A percentile compares a stretch with the other conserved stretches of the same genome.
These are phyloP conservation scores for Dicorynia guianensis DNA, from an alignment of 306 rosid genomes.

Conservation along the genomic window DNA sequence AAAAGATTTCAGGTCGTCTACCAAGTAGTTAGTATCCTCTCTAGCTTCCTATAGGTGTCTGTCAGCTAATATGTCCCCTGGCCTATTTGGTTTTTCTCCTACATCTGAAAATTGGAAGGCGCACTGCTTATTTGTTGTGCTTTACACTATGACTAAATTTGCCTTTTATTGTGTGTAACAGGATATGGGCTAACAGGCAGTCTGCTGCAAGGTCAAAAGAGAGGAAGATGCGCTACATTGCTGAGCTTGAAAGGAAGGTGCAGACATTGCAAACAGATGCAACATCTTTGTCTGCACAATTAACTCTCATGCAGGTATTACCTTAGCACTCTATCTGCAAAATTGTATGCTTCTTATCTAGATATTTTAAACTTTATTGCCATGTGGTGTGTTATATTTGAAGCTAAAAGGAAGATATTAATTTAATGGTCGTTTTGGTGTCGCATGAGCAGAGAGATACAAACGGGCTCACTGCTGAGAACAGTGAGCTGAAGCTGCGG, in stretches of 20 bases:
- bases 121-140: constrained; percentile 5
- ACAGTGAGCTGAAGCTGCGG: constrained; percentile 90
- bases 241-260: constrained; percentile 95
- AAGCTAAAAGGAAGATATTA: constrained; percentile 5
- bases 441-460: constrained; percentile 79
- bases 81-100: constrained; percentile 18
- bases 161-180: constrained; percentile 43
- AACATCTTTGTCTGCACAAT: constrained; percentile 90
- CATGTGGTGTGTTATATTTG: constrained; percentile 28
- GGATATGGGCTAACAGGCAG: constrained; percentile 99
- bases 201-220: constrained; percentile 98
- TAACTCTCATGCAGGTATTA: constrained; percentile 87
- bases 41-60: no score
- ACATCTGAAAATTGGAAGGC: not conserved
- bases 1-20: no score
- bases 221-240: constrained; percentile 96
- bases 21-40: no score
- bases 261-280: constrained; percentile 96
- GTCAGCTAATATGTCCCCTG: not conserved
- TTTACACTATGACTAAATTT: constrained; percentile 36
- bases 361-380: not conserved
- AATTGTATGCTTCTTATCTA: constrained; percentile 8
- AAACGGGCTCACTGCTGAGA: constrained; percentile 85
- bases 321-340: not conserved
- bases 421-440: constrained; percentile 12